Evolutionary conservation across 305 asterid genomes (phyloP), one percentile per base, ranked within the genome.

Genomic region (Fraxinus dipetala): DNA sequence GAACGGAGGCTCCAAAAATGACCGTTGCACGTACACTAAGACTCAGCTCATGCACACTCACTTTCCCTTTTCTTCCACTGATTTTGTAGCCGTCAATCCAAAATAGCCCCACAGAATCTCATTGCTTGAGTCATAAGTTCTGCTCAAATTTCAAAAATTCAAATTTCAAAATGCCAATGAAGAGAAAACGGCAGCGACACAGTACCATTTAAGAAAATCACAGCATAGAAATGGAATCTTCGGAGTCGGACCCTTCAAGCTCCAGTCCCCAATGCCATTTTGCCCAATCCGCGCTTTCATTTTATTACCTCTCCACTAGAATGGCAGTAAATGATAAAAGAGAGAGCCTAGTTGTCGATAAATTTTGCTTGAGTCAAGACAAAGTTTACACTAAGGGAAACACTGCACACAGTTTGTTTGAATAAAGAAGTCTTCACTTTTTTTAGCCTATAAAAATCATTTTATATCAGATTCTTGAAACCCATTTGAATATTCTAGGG

Each of bases 161-260:
- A 89, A 89, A 90, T 56, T 90, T 90, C 90, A 89, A 89, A 89
- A 78, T 75, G 61, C 63, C 20, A 20, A 20, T 77, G 22, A 72
- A 59, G 28, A 79, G 26, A 78, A 75, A 78, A 5, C 24, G 56
- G 88, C 91, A 48, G 87, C 86, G 92, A 91, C 90, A 85, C 54
- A 6, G 80, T 78, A 65, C 90, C 92, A 54, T 83, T 82, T 90
- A 88, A 81, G 83, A 79, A 79, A 38, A 80, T 78, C 83, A 79
- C 40, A 81, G 77, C 90, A 82, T 83, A 86, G 84, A 87, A 82
- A 86, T 87, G 86, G 83, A 89, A 84, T 72, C 87, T 78, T 76
- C 72, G 35, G 56, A 24, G 75, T 76, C 75, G 30, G 56, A 24
- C 16, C 72, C 83, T 67, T 73, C 40, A 69, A 69, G 11, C 18